Evolutionary conservation across 1,284 basidiomycete genomes (phyloP).

Genomic region (Sporisorium exsertum): DNA sequence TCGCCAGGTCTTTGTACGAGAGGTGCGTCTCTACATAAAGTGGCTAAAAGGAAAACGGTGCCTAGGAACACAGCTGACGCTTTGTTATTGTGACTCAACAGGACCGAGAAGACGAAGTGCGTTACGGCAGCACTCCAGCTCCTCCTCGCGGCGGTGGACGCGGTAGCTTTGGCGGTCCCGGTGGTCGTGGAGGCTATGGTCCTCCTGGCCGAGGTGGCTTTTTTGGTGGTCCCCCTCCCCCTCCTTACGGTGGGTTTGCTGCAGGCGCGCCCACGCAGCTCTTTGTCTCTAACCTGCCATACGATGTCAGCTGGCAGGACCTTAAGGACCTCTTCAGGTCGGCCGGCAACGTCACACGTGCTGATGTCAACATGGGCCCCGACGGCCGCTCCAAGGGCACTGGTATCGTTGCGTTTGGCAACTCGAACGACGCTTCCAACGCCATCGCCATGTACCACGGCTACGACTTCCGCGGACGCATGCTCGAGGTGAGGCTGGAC

Average conservation of each 20-base stretch:
- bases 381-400: slow-evolving; percentile 90
- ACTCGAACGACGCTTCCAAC: slow-evolving; percentile 85
- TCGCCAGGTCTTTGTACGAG: slow-evolving; percentile 92
- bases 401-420: slow-evolving; percentile 91
- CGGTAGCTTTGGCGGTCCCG: slow-evolving; percentile 69
- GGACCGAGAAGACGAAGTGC: slow-evolving; percentile 95
- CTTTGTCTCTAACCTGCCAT: slow-evolving; percentile 87
- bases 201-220: slow-evolving; percentile 55
- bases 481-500: slow-evolving; percentile 72
- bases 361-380: slow-evolving; percentile 89
- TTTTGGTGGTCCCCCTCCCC: slow-evolving; percentile 35
- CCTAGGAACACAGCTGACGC: slow-evolving; percentile 7
- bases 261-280: slow-evolving; percentile 75
- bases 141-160: slow-evolving; percentile 75
- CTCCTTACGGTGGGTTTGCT: slow-evolving; percentile 37
- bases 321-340: slow-evolving; percentile 95
- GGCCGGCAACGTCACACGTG: slow-evolving; percentile 91
- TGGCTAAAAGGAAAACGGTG: neutral
- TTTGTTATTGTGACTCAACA: slow-evolving; percentile 67
- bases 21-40: slow-evolving; percentile 75
- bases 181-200: slow-evolving; percentile 49
- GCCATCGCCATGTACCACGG: slow-evolving; percentile 74
- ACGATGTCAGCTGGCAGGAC: slow-evolving; percentile 97
- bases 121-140: slow-evolving; percentile 84
- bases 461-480: slow-evolving; percentile 59